These are phyloP conservation scores for Dalbergia oliveri DNA, from an alignment of 306 rosid species.

Conservation along the genomic window DNA sequence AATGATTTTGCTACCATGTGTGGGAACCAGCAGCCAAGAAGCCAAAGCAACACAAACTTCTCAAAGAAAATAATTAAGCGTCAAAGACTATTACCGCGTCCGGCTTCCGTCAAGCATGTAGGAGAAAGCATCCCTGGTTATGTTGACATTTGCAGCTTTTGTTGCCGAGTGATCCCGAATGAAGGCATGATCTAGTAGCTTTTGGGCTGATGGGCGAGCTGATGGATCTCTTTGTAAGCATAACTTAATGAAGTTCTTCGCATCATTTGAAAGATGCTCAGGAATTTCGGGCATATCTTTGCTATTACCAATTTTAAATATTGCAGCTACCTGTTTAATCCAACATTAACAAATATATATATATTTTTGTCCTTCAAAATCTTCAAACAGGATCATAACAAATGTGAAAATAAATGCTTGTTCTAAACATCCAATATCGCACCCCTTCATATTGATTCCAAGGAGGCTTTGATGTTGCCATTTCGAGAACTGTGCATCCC, in stretches of 20 bases:
- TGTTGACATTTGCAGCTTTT: conserved; percentile 65
- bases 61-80: conserved; percentile 27
- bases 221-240: conserved; percentile 89
- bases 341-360: conserved; percentile 60
- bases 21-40: conserved; percentile 12
- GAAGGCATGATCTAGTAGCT: conserved; percentile 79
- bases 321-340: conserved; percentile 90
- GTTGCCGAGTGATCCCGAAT: conserved; percentile 80
- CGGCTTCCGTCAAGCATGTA: conserved; percentile 82
- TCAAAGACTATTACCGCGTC: conserved; percentile 71
- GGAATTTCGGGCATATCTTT: conserved; percentile 96
- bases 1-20: background rate
- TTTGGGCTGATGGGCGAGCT: conserved; percentile 78
- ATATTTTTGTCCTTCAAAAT: conserved; percentile 40
- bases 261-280: conserved; percentile 88
- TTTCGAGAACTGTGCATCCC: conserved; percentile 98
- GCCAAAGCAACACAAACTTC: conserved; percentile 64
- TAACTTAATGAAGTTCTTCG: conserved; percentile 72
- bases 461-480: conserved; percentile 96
- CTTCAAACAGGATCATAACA: conserved; percentile 44
- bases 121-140: conserved; percentile 76
- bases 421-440: conserved; percentile 54
- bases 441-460: conserved; percentile 99
- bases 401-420: conserved; percentile 1
- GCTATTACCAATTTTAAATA: conserved; percentile 98